These are phyloP conservation scores for Rosa multiflora DNA, from an alignment of 306 rosid species.

Conservation along the genomic window DNA sequence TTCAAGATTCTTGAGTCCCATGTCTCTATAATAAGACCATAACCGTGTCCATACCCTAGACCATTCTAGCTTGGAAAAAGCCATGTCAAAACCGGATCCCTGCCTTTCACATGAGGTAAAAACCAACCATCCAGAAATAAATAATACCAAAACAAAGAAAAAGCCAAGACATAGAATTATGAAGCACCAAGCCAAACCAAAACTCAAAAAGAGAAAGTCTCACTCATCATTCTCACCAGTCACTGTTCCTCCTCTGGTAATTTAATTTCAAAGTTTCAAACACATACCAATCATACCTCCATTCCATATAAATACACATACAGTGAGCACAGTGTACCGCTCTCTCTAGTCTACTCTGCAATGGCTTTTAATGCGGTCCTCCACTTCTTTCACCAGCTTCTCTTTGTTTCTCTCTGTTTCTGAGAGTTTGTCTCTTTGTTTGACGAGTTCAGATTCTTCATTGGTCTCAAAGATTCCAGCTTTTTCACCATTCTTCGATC, in stretches of 20 bases:
- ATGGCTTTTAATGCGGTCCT: constrained; percentile 29
- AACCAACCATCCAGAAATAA: not conserved
- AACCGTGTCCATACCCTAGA: not conserved
- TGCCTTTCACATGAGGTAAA: not conserved
- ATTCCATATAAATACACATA: not conserved
- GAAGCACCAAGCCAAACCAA: not conserved
- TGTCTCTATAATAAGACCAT: not conserved
- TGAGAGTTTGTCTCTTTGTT: constrained; percentile 14
- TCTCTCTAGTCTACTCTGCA: not conserved
- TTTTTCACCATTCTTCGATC: constrained; percentile 33
- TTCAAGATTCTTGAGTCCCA: not conserved
- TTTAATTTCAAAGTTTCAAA: constrained; percentile 1
- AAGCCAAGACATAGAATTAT: not conserved
- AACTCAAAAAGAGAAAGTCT: not conserved
- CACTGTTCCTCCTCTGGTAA: not conserved
- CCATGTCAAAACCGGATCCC: not conserved
- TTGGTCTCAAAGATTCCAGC: constrained; percentile 8
- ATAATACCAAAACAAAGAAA: not conserved
- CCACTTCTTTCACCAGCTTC: constrained; percentile 8
- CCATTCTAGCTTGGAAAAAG: not conserved
- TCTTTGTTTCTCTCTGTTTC: not conserved
- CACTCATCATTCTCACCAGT: not conserved
- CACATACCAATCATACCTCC: not conserved
- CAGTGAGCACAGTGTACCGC: not conserved
- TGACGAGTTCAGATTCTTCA: constrained; percentile 10